Evolutionary conservation across 1,139 yeast genomes (phyloP).

Genomic region (Geotrichum bryndzae): DNA sequence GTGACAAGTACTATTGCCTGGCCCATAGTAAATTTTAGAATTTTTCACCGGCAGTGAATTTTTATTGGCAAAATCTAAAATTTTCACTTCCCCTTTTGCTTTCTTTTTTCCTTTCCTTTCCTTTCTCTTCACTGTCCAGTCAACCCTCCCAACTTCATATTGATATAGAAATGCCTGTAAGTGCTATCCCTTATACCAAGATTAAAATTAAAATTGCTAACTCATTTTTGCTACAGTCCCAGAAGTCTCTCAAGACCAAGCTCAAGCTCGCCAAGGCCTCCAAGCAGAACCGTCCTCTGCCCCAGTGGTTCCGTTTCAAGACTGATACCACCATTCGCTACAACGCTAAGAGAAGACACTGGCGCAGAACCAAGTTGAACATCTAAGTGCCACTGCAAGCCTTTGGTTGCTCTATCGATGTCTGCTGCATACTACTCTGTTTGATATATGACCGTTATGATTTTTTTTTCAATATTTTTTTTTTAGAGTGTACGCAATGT

Average conservation of each 20-base stretch:
- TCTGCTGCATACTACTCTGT: background rate
- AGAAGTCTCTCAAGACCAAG: slow-evolving; percentile 96
- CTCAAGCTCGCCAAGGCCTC: slow-evolving; percentile 99
- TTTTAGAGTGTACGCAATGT: background rate
- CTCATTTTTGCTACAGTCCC: slow-evolving; percentile 46
- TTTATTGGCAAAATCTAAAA: background rate
- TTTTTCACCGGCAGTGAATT: background rate
- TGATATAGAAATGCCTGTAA: slow-evolving; percentile 18
- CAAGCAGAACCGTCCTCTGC: slow-evolving; percentile 99
- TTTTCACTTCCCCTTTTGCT: background rate
- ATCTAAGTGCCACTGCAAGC: slow-evolving; percentile 51
- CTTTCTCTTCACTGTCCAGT: slow-evolving; percentile 7
- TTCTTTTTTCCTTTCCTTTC: background rate
- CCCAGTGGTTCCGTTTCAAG: slow-evolving; percentile 99
- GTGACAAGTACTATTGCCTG: background rate
- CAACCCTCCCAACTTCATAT: slow-evolving; percentile 6
- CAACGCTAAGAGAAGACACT: slow-evolving; percentile 99
- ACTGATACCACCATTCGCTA: slow-evolving; percentile 93
- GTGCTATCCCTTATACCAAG: background rate
- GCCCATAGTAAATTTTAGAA: background rate
- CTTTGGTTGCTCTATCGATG: background rate
- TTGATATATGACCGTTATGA: background rate
- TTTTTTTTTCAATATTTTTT: background rate
- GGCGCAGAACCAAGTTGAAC: slow-evolving; percentile 99
- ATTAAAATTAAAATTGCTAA: background rate